Evolutionary conservation across 2,329 filamentous ascomycete species (phyloP), one percentile per base, ranked within the genome.

Genomic region (Leptosphaerulina australis): DNA sequence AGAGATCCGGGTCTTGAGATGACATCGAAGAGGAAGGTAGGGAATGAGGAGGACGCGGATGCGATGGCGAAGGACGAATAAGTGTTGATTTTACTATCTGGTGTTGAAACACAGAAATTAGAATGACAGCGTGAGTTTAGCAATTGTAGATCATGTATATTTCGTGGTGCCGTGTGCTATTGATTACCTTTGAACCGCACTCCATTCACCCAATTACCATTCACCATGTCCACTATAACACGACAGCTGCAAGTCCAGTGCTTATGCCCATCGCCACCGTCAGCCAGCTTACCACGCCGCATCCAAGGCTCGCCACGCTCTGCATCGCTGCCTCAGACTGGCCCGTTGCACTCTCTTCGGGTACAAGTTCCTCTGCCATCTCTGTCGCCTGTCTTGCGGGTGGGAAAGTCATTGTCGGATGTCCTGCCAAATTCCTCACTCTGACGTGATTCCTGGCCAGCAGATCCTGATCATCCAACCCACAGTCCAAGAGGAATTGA

Each of bases 381-480:
- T 52, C 50, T 18, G 56, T 48, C 14, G 15, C 26, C 37, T 40
- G 10, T 30, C 37, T 40, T 12, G 37, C 25, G 5, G 58, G 54
- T 17, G 60, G 60, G 25, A 60, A 66, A 4, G 45, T 59, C 18
- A 40, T 56, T 18, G 51, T 57, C 12, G 60, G 48, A 20, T 44
- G 54, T 4, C 55, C 63, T 8, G 52, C 61, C 14, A 59, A 20
- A 45, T 72, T 68, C 21, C 67, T 55, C 8, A 72, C 72, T 17
- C 56, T 50, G 43, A 77, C 72, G 55, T 70, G 76, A 47, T 74
- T 76, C 8, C 65, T 67, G 1, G 70, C 71, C 22, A 76, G 38
- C 0, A 67, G 17, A n/a, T 28, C 63, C 1, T 69, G 61, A 1
- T 45, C 21, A 0, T 47, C 38, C 3, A 76, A 45, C 2, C 55